Conservation (phyloP, 2,329 filamentous ascomycete species). For the Hypoxylon sp. region DNA sequence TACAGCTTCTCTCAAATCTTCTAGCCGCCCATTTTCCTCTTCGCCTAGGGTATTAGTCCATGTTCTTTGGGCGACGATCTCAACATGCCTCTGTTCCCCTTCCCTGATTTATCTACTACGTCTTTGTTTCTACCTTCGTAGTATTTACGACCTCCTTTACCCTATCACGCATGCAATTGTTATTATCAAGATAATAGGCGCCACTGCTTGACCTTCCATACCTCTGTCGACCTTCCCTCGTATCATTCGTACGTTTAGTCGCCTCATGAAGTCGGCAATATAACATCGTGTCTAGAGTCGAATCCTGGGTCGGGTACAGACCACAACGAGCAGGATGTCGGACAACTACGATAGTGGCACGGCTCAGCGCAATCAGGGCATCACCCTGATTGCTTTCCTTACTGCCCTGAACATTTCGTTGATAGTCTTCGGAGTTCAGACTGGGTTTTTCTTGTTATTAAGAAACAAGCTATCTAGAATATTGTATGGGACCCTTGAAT, state of each 20-base stretch:
- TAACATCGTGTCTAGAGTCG: slow-evolving; percentile 17
- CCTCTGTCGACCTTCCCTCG: slow-evolving; percentile 5
- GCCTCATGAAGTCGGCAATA: slow-evolving; percentile 20
- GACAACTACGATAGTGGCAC: slow-evolving; percentile 31
- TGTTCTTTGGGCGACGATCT: slow-evolving; percentile 17
- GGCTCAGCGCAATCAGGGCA: slow-evolving; percentile 55
- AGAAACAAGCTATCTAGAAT: slow-evolving; percentile 85
- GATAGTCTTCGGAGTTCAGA: slow-evolving; percentile 72
- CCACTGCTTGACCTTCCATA: slow-evolving; percentile 9
- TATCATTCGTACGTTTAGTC: slow-evolving; percentile 5
- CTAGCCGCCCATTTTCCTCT: slow-evolving; percentile 35
- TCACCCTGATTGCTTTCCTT: slow-evolving; percentile 69
- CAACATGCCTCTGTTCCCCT: slow-evolving; percentile 28
- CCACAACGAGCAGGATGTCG: slow-evolving; percentile 28
- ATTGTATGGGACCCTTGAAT: slow-evolving; percentile 69
- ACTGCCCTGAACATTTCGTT: slow-evolving; percentile 74
- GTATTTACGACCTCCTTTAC: slow-evolving; percentile 12
- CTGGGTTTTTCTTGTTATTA: slow-evolving; percentile 79
- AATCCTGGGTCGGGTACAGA: slow-evolving; percentile 26
- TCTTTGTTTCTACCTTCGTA: slow-evolving; percentile 20
- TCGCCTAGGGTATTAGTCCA: slow-evolving; percentile 20
- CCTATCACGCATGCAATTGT: slow-evolving; percentile 14
- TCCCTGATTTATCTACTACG: slow-evolving; percentile 15
- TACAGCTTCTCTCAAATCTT: slow-evolving; percentile 26
- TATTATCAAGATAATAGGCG: slow-evolving; percentile 12